Evolutionary conservation across 1,284 basidiomycete species (phyloP).

Genomic region (Sporisorium sorghi): DNA sequence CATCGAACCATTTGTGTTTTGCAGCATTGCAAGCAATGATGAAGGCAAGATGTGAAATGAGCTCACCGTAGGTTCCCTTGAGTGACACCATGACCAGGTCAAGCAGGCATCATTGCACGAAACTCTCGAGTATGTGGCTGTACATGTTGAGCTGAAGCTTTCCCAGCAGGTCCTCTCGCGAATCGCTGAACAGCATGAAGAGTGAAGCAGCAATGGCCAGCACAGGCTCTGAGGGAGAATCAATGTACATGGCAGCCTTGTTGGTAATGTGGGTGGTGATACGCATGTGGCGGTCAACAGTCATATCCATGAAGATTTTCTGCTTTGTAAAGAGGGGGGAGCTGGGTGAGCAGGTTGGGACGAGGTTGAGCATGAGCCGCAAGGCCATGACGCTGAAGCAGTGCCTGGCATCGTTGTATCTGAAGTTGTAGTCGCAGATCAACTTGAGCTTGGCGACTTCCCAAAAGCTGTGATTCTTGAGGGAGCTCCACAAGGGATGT

Average conservation of each 20-base stretch:
- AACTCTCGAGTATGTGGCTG: background rate
- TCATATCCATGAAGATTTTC: background rate
- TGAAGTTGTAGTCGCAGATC: background rate
- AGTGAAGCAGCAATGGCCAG: constrained; percentile 24
- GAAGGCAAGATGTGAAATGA: constrained; percentile 10
- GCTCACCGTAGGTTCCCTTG: constrained; percentile 16
- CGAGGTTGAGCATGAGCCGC: constrained; percentile 8
- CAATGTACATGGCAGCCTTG: background rate
- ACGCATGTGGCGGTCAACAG: constrained; percentile 28
- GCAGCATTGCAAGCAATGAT: constrained; percentile 23
- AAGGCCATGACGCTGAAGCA: constrained; percentile 19
- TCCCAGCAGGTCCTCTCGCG: background rate
- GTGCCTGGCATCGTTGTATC: background rate
- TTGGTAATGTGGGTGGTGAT: constrained; percentile 1
- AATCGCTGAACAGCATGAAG: constrained; percentile 8
- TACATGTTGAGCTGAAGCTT: constrained; percentile 1
- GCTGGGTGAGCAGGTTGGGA: background rate
- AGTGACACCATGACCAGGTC: background rate
- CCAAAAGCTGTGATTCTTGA: constrained; percentile 4
- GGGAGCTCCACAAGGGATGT: constrained; percentile 23
- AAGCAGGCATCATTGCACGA: constrained; percentile 10
- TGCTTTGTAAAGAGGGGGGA: background rate
- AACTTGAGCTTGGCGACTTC: background rate
- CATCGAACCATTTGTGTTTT: constrained; percentile 7
- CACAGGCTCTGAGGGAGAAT: constrained; percentile 16